Base-by-base conservation (phyloP, 129 eudicot species). In the Artemisia tridentata region DNA sequence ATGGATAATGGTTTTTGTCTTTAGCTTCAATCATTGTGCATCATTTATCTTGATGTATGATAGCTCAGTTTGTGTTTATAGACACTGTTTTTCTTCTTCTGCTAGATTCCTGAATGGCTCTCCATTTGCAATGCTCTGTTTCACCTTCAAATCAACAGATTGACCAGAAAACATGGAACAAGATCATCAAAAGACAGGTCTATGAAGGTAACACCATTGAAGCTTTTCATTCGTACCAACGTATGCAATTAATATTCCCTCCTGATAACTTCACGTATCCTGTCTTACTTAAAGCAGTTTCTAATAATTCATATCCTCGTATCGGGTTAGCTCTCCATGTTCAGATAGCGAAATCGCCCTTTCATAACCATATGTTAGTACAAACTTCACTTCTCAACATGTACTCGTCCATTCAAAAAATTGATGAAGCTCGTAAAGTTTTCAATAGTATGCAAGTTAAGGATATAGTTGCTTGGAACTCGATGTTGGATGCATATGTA, bases 191-290 rank as follows among this genome's bases (percentile, higher is more conserved):
- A 49, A 79, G 61, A 68, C 90, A 82, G 69, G 68, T 70, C 10
- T 20, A 25, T 4, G 56, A 82, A n/a, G 84, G 76, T n/a, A 70
- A 85, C 68, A 62, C 68, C 12, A 55, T 65, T 1, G 38, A 23
- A 41, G 90, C 78, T 34, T 66, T 85, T 41, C 72, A 70, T 20
- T 65, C 84, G 7, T 85, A 62, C 76, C 59, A 46, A 63, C 65
- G 23, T 27, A 79, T 85, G 90, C 86, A 69, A 43, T 68, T 65
- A 45, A 25, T 31, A 7, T 19, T 65, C 67, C 34, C 61, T 53
- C 84, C 86, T 13, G 90, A 85, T 66, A 85, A 82, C 73, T 85
- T 82, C 69, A 85, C 90, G 1, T 82, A 63, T 7, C 86, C 90
- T 8, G 65, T 85, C 5, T 67, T 85, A 65, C 82, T 85, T 62